phyloP scores from a whole-genome alignment of 306 rosid genomes.

The Vicia faba region DNA sequence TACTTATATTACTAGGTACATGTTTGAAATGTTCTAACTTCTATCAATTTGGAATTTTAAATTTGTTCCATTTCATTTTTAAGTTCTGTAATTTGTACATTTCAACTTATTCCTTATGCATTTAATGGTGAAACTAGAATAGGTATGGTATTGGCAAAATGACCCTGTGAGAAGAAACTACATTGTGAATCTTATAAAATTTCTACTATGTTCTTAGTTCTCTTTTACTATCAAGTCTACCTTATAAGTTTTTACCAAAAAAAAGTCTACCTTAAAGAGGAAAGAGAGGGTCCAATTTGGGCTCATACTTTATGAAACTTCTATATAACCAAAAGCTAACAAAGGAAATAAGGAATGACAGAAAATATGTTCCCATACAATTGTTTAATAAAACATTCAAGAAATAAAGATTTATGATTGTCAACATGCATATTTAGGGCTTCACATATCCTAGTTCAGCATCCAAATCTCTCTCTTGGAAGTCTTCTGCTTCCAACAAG shows the following conservation, averaged over 20 bases:
- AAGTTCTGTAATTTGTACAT: background rate
- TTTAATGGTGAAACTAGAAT: background rate
- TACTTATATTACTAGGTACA: background rate
- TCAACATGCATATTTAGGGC: background rate
- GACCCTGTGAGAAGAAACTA: no score
- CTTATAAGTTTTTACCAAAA: no score
- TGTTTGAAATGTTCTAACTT: background rate
- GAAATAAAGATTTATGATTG: background rate
- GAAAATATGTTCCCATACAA: background rate
- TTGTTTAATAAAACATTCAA: background rate
- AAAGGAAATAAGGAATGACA: background rate
- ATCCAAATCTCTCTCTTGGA: constrained; percentile 30
- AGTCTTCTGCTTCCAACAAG: constrained; percentile 17
- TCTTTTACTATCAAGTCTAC: no score
- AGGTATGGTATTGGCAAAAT: background rate
- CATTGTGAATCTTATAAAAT: no score
- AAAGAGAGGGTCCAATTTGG: background rate
- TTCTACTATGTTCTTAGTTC: no score
- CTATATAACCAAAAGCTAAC: background rate
- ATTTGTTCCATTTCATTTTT: background rate
- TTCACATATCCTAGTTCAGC: constrained; percentile 36
- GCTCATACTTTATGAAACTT: background rate
- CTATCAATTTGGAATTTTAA: background rate
- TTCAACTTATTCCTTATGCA: constrained; percentile 1
- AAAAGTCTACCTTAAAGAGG: no score